A percentile compares a stretch with the other conserved stretches of the same genome.
Conservation (phyloP, 495 filamentous ascomycete genomes). For the Aspergillus haitiensis region DNA sequence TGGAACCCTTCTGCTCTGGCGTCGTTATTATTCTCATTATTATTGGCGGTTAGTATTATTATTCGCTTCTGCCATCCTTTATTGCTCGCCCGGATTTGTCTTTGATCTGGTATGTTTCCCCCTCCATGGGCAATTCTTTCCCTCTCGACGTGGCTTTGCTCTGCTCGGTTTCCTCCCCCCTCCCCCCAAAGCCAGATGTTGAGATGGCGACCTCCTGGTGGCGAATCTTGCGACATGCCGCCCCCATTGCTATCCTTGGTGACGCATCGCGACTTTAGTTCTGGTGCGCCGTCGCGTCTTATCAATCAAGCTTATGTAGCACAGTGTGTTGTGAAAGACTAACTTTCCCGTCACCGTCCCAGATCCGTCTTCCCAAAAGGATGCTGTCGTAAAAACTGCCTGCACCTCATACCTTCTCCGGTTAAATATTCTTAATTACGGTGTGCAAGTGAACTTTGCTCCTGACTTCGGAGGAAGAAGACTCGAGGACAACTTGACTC, state of each 20-base stretch:
- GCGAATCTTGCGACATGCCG: constrained; percentile 12
- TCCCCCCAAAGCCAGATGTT: constrained; percentile 2
- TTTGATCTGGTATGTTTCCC: constrained; percentile 12
- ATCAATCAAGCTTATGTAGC: constrained; percentile 9
- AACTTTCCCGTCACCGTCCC: constrained; percentile 18
- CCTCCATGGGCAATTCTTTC: constrained; percentile 9
- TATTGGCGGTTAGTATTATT: constrained; percentile 24
- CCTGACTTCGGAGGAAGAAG: constrained; percentile 3
- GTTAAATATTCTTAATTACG: constrained; percentile 3
- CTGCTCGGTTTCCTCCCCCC: constrained; percentile 3
- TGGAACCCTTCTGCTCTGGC: constrained; percentile 21
- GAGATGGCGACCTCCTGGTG: not conserved
- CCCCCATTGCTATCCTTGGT: constrained; percentile 4
- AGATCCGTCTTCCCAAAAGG: constrained; percentile 31
- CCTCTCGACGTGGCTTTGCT: constrained; percentile 13
- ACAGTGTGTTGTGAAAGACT: constrained; percentile 18
- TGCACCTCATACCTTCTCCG: constrained; percentile 12
- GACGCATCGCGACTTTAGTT: constrained; percentile 18
- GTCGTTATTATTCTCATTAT: constrained; percentile 6
- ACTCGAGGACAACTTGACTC: not conserved
- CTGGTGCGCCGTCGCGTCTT: constrained; percentile 25
- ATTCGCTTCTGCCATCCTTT: constrained; percentile 12
- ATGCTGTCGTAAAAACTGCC: constrained; percentile 38
- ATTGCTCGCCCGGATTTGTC: constrained; percentile 2
- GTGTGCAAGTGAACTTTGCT: constrained; percentile 27